These are phyloP conservation scores for Choanephora cucurbitarum DNA, from an alignment of 371 early-diverging fungal species.

Conservation along the genomic window DNA sequence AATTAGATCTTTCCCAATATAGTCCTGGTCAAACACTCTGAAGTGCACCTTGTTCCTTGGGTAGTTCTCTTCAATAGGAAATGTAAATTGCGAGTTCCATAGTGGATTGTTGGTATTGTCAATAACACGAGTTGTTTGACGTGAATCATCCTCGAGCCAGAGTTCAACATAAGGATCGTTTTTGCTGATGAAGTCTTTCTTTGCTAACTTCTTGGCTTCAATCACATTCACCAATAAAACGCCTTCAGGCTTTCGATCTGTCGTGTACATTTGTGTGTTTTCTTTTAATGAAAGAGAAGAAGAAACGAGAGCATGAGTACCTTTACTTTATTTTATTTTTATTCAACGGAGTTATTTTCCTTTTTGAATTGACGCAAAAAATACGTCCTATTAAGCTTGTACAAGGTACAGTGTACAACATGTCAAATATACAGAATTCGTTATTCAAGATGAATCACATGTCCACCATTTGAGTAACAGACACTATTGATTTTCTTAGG, in stretches of 20 bases:
- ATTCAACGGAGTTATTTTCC: no score
- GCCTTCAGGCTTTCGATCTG: conserved; percentile 11
- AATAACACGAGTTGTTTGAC: conserved; percentile 45
- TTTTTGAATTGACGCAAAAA: no score
- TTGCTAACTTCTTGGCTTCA: conserved; percentile 15
- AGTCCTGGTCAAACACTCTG: conserved; percentile 45
- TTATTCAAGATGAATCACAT: no score
- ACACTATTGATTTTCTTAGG: no score
- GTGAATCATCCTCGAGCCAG: conserved; percentile 12
- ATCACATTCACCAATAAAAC: conserved; percentile 23
- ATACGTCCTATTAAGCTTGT: no score
- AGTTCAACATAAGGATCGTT: conserved; percentile 23
- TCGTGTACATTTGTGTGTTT: no score
- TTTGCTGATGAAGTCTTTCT: conserved; percentile 14
- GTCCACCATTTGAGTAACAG: no score
- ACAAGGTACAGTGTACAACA: no score
- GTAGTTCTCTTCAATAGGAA: conserved; percentile 13
- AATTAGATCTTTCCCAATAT: conserved; percentile 42
- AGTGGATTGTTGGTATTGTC: conserved; percentile 47
- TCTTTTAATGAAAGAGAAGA: no score
- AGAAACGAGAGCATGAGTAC: no score
- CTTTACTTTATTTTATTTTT: no score
- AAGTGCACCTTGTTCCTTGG: conserved; percentile 35
- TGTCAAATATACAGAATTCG: no score
- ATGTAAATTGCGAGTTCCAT: conserved; percentile 25